Percentiles rank a stretch among this genome's conserved stretches.
phyloP scores from a whole-genome alignment of 2,329 filamentous ascomycete species.

The Sporothrix brunneoviolacea region DNA sequence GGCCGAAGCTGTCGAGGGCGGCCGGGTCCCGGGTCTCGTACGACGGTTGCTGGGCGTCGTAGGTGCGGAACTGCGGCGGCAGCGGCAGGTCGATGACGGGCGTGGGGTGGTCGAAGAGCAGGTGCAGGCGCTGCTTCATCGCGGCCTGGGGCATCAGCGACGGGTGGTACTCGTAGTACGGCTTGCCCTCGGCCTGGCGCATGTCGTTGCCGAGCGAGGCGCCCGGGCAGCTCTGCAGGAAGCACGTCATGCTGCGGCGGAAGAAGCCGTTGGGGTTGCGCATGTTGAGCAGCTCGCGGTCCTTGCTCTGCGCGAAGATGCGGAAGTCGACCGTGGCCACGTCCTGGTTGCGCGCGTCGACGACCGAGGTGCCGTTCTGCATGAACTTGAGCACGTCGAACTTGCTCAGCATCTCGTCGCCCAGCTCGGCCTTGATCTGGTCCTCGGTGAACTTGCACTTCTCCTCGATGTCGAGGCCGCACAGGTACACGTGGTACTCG shows the following conservation, averaged over 20 bases:
- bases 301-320: conserved; percentile 33
- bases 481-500: conserved; percentile 19
- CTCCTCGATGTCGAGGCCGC: conserved; percentile 16
- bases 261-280: conserved; percentile 20
- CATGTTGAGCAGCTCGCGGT: conserved; percentile 22
- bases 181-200: conserved; percentile 20
- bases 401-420: conserved; percentile 17
- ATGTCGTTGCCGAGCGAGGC: conserved; percentile 22
- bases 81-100: conserved; percentile 20
- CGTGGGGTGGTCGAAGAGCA: conserved; percentile 18
- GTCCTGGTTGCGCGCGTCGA: conserved; percentile 27
- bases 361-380: conserved; percentile 23
- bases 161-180: conserved; percentile 22
- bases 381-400: conserved; percentile 25
- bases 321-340: conserved; percentile 31
- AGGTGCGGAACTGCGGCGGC: conserved; percentile 18
- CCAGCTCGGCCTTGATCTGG: conserved; percentile 26
- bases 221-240: conserved; percentile 22
- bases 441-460: conserved; percentile 20
- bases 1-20: conserved; percentile 20
- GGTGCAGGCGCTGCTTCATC: conserved; percentile 21
- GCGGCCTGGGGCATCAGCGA: conserved; percentile 22
- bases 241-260: conserved; percentile 21
- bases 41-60: conserved; percentile 18
- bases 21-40: conserved; percentile 20